These are phyloP conservation scores for Fusarium illudens DNA, from an alignment of 2,329 filamentous ascomycete species.

Conservation along the genomic window DNA sequence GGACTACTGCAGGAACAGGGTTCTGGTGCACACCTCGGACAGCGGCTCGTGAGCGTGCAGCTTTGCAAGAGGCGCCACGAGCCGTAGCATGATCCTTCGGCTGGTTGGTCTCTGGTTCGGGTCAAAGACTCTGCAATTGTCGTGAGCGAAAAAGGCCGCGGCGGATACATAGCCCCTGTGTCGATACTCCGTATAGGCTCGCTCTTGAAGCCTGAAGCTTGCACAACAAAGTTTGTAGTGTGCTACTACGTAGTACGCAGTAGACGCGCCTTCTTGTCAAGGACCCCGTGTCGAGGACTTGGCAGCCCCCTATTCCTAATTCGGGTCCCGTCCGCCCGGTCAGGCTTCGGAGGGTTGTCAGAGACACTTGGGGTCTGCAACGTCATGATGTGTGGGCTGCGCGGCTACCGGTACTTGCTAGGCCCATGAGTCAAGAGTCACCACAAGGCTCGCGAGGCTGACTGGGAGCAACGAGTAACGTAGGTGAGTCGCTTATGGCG, in stretches of 20 bases:
- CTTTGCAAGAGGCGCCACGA: slow-evolving; percentile 14
- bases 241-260: background rate
- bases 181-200: background rate
- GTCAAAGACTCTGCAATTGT: background rate
- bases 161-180: background rate
- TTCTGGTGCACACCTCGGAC: slow-evolving; percentile 20
- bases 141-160: background rate
- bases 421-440: slow-evolving; percentile 10
- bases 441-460: background rate
- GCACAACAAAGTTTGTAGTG: background rate
- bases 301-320: slow-evolving; percentile 27
- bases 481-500: background rate
- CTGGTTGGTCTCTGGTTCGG: slow-evolving; percentile 14
- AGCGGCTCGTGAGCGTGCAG: slow-evolving; percentile 22
- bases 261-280: slow-evolving; percentile 1
- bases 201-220: slow-evolving; percentile 4
- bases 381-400: slow-evolving; percentile 4
- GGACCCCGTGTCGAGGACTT: slow-evolving; percentile 12
- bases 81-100: slow-evolving; percentile 32
- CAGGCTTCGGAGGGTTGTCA: background rate
- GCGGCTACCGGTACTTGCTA: slow-evolving; percentile 4
- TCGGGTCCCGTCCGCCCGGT: slow-evolving; percentile 8
- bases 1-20: slow-evolving; percentile 44
- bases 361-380: background rate
- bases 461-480: slow-evolving; percentile 1